Evolutionary conservation across 2,329 filamentous ascomycete genomes (phyloP).

Genomic region (Dichotomopilus funicola): DNA sequence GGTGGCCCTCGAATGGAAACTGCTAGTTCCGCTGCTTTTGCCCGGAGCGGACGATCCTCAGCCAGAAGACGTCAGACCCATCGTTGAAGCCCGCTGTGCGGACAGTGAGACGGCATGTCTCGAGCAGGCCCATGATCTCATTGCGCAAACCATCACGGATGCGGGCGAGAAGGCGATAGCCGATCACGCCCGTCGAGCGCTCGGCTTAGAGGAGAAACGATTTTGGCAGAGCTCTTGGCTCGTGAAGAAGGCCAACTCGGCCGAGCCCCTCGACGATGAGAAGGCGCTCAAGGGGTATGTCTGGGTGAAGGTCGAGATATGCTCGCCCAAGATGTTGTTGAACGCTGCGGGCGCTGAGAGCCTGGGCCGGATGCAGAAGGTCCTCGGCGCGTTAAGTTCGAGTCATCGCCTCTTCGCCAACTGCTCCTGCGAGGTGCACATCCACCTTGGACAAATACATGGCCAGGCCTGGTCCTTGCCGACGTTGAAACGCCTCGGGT

Average conservation of each 20-base stretch:
- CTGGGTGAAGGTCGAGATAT: slow-evolving; percentile 33
- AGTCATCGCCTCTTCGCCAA: slow-evolving; percentile 29
- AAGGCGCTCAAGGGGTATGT: slow-evolving; percentile 23
- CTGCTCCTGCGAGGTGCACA: slow-evolving; percentile 35
- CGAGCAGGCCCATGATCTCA: slow-evolving; percentile 19
- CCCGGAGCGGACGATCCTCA: slow-evolving; percentile 6
- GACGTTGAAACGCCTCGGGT: slow-evolving; percentile 31
- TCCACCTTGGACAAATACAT: slow-evolving; percentile 34
- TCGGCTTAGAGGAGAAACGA: slow-evolving; percentile 24
- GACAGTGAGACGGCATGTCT: slow-evolving; percentile 13
- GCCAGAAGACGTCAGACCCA: slow-evolving; percentile 8
- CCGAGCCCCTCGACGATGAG: slow-evolving; percentile 26
- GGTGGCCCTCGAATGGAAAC: slow-evolving; percentile 31
- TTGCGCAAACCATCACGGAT: slow-evolving; percentile 24
- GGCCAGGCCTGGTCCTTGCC: slow-evolving; percentile 27
- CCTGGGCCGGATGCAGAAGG: slow-evolving; percentile 16
- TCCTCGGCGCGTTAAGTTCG: slow-evolving; percentile 24
- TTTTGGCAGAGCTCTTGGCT: slow-evolving; percentile 35
- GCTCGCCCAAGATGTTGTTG: slow-evolving; percentile 31
- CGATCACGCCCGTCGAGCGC: slow-evolving; percentile 22
- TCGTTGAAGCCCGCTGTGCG: background rate
- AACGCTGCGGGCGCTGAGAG: slow-evolving; percentile 16
- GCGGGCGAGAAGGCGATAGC: slow-evolving; percentile 26
- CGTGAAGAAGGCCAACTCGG: slow-evolving; percentile 37
- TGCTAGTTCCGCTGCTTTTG: slow-evolving; percentile 26